A percentile compares a stretch with the other conserved stretches of the same genome.
These are phyloP conservation scores for Monosporascus sp. DNA, from an alignment of 2,329 filamentous ascomycete genomes.

Conservation along the genomic window DNA sequence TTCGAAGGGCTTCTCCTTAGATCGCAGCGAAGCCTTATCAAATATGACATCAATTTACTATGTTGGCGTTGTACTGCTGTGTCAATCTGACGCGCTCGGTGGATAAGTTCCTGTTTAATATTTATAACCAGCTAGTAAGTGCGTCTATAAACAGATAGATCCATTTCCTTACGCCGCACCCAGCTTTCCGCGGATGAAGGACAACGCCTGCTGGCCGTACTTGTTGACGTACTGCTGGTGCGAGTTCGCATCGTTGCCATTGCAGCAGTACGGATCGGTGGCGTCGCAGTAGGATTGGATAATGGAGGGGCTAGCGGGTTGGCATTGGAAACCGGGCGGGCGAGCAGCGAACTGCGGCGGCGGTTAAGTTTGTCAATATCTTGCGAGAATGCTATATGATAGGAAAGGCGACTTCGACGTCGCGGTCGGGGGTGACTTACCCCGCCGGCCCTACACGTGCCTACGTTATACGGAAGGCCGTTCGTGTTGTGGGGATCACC, in stretches of 20 bases:
- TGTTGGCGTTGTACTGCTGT: no score
- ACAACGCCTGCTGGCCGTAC: conserved; percentile 54
- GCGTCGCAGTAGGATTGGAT: conserved; percentile 63
- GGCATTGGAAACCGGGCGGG: conserved; percentile 51
- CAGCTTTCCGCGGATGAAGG: conserved; percentile 49
- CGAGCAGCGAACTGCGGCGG: conserved; percentile 52
- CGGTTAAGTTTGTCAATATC: background rate
- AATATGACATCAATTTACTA: no score
- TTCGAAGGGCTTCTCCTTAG: no score
- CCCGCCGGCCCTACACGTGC: conserved; percentile 52
- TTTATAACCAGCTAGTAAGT: no score
- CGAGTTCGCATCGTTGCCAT: conserved; percentile 52
- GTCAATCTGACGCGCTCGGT: no score
- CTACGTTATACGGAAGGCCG: conserved; percentile 55
- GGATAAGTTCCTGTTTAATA: no score
- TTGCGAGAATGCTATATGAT: background rate
- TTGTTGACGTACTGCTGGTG: conserved; percentile 60
- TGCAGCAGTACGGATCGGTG: conserved; percentile 62
- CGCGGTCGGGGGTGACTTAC: conserved; percentile 36
- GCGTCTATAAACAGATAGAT: no score
- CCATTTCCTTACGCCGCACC: background rate
- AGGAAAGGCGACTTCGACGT: background rate
- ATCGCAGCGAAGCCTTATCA: no score
- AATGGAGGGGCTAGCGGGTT: conserved; percentile 41
- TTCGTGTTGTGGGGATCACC: conserved; percentile 52